Evolutionary conservation across 495 filamentous ascomycete genomes (phyloP).

Genomic region (Staphylotrichum longicolle): DNA sequence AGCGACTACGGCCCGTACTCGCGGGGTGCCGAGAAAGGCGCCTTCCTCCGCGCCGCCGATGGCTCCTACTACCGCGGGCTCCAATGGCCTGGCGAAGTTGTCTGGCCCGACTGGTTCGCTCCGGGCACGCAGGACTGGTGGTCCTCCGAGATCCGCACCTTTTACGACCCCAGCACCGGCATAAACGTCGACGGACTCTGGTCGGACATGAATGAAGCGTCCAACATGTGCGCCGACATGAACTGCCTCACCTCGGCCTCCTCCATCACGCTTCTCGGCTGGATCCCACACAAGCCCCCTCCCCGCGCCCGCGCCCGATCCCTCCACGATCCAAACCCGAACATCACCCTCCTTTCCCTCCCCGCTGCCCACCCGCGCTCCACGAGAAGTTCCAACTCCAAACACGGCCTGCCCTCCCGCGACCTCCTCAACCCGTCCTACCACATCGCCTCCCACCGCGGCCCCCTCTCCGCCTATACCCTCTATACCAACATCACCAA

Average conservation of each 20-base stretch:
- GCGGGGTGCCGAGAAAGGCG: conserved; percentile 56
- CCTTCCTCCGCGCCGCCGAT: conserved; percentile 64
- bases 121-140: conserved; percentile 66
- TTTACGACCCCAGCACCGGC: conserved; percentile 64
- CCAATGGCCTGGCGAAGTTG: conserved; percentile 82
- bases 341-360: too few relatives aligned
- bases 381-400: background rate
- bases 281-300: background rate
- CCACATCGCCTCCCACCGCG: conserved; percentile 65
- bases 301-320: background rate
- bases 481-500: conserved; percentile 73
- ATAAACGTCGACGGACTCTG: conserved; percentile 83
- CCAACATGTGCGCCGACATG: conserved; percentile 31
- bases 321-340: too few relatives aligned
- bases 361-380: too few relatives aligned
- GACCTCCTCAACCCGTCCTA: conserved; percentile 71
- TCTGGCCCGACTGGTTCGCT: conserved; percentile 84
- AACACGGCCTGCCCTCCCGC: conserved; percentile 57
- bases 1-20: conserved; percentile 61
- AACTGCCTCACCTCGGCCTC: conserved; percentile 11
- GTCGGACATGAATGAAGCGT: conserved; percentile 72
- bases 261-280: background rate
- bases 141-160: conserved; percentile 65
- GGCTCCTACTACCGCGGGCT: conserved; percentile 69
- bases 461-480: conserved; percentile 65